Percentiles rank a stretch among this genome's conserved stretches.
Evolutionary conservation across 352 stramenopile species (phyloP).

Genomic region (Phytopythium vexans): DNA sequence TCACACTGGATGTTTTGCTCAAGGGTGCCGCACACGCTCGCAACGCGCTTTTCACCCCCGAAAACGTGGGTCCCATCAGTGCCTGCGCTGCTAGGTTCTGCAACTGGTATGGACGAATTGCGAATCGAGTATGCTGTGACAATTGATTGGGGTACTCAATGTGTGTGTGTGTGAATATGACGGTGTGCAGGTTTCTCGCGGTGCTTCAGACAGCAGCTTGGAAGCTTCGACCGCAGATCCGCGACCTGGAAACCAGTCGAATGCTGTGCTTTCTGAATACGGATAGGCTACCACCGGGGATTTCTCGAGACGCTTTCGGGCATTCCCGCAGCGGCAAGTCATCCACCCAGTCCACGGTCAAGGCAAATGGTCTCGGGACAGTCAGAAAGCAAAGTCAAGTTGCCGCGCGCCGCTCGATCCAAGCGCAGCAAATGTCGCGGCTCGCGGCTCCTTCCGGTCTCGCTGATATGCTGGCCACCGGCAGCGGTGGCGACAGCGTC

Average conservation of each 20-base stretch:
- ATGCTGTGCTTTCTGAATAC: constrained; percentile 52
- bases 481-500: constrained; percentile 20
- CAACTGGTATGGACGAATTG: constrained; percentile 57
- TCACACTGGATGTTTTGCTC: constrained; percentile 30
- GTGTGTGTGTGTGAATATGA: neutral
- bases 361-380: neutral
- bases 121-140: too few relatives aligned
- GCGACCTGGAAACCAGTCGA: constrained; percentile 33
- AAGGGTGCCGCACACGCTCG: constrained; percentile 44
- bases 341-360: neutral
- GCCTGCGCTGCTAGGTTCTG: constrained; percentile 86
- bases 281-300: constrained; percentile 31
- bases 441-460: constrained; percentile 47
- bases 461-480: constrained; percentile 17
- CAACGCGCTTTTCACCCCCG: constrained; percentile 65
- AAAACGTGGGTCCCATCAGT: constrained; percentile 76
- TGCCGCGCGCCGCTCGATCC: constrained; percentile 44
- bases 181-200: constrained; percentile 38
- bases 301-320: constrained; percentile 3
- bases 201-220: constrained; percentile 69
- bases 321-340: neutral
- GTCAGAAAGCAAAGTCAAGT: constrained; percentile 1
- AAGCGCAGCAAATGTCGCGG: constrained; percentile 75
- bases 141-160: neutral
- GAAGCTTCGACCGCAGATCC: constrained; percentile 37